Conservation (phyloP, 257 asterid genomes). For the Nicotiana noctiflora region DNA sequence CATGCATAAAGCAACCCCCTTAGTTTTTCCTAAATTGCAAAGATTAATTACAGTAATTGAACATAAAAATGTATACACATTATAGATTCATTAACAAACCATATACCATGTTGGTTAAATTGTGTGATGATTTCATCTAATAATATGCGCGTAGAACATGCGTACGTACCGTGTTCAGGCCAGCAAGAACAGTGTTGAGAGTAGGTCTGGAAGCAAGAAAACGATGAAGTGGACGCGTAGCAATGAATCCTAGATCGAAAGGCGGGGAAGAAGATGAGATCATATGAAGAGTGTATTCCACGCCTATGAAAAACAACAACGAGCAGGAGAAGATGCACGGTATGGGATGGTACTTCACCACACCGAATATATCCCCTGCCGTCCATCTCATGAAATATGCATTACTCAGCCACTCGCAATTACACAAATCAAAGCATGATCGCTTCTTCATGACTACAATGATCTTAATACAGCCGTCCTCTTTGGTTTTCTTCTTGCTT, state of each 20-base stretch:
- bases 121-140: background rate
- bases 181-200: conserved; percentile 57
- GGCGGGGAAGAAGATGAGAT: conserved; percentile 50
- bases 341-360: conserved; percentile 48
- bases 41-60: background rate
- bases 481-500: background rate
- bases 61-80: background rate
- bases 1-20: background rate
- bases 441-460: conserved; percentile 7
- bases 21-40: background rate
- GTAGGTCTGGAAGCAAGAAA: conserved; percentile 47
- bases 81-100: background rate
- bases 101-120: background rate
- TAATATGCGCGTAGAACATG: background rate
- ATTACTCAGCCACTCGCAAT: background rate
- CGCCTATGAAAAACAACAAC: conserved; percentile 51
- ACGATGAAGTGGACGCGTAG: conserved; percentile 45
- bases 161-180: conserved; percentile 65
- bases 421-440: background rate
- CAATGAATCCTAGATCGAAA: conserved; percentile 62
- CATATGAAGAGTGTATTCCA: conserved; percentile 63
- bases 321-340: conserved; percentile 46
- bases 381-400: conserved; percentile 31
- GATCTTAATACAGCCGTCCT: background rate
- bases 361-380: conserved; percentile 22